Conservation (phyloP, 2,329 filamentous ascomycete species). For the Pseudogymnoascus sp. region DNA sequence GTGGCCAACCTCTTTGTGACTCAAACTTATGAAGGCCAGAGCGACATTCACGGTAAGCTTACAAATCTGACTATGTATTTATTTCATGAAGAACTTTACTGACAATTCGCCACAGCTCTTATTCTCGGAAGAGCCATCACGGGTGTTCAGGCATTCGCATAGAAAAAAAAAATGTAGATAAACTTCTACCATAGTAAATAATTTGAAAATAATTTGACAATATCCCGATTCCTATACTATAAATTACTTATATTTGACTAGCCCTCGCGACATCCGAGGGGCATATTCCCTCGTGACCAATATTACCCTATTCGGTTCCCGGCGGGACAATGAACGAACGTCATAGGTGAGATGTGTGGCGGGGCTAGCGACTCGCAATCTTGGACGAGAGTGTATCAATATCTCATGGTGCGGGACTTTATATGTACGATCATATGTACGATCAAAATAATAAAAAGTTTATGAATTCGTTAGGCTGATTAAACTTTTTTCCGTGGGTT, state of each 20-base stretch:
- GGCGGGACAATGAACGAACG: neutral
- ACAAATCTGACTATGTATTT: neutral
- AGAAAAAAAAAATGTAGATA: constrained; percentile 21
- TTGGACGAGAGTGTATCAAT: neutral
- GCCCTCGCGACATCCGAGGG: neutral
- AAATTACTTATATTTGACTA: neutral
- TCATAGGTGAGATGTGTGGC: constrained; percentile 8
- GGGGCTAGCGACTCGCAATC: constrained; percentile 7
- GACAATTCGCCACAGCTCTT: constrained; percentile 43
- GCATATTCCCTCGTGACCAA: neutral
- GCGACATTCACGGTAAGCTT: constrained; percentile 80
- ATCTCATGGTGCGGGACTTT: neutral
- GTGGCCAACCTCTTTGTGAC: constrained; percentile 95
- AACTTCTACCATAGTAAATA: neutral
- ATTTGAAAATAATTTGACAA: neutral
- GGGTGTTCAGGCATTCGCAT: constrained; percentile 73
- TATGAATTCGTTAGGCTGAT: neutral
- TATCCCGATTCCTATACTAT: neutral
- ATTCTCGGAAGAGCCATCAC: constrained; percentile 63
- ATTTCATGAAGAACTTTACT: constrained; percentile 19
- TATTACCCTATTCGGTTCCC: constrained; percentile 1
- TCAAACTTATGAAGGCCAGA: constrained; percentile 97
- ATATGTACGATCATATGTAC: neutral
- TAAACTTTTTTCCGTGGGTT: neutral
- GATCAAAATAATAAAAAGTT: neutral